Percentiles rank a stretch among this genome's conserved stretches.
Evolutionary conservation across 768 basidiomycete genomes (phyloP).

Genomic region (Lactarius hengduanensis): DNA sequence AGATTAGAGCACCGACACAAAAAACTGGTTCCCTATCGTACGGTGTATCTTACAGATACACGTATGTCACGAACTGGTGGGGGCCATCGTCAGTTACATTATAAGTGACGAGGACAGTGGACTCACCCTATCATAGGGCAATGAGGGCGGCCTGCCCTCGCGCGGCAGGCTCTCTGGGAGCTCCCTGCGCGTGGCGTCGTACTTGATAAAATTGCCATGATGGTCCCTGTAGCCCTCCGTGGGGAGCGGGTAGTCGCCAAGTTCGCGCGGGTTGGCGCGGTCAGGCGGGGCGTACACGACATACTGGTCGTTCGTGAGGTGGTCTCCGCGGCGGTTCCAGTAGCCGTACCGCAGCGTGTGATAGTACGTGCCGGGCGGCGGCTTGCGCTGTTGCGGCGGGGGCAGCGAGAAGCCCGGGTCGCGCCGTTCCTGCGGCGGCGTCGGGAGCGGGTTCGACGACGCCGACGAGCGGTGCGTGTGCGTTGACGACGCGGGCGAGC

Average conservation of each 20-base stretch:
- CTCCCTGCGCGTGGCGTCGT: conserved; percentile 49
- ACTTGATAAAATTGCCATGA: conserved; percentile 43
- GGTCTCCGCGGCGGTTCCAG: conserved; percentile 79
- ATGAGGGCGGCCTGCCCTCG: conserved; percentile 50
- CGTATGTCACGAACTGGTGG: conserved; percentile 25
- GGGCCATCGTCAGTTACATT: neutral
- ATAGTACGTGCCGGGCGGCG: conserved; percentile 32
- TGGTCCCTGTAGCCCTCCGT: conserved; percentile 58
- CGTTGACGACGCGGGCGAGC: conserved; percentile 24
- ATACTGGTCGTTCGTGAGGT: conserved; percentile 52
- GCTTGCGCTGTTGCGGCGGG: conserved; percentile 35
- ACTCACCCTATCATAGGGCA: conserved; percentile 57
- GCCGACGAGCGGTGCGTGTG: conserved; percentile 23
- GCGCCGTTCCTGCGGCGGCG: conserved; percentile 20
- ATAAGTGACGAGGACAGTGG: neutral
- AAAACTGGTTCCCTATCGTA: neutral
- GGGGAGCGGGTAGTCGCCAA: conserved; percentile 56
- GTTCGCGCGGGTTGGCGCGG: conserved; percentile 57
- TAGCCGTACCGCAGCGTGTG: conserved; percentile 51
- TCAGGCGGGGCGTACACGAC: conserved; percentile 65
- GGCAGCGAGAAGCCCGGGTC: conserved; percentile 30
- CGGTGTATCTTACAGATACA: conserved; percentile 19
- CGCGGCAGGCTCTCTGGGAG: conserved; percentile 60
- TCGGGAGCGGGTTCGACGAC: conserved; percentile 24
- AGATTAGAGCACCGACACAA: conserved; percentile 8